These are phyloP conservation scores for Aspergillus felis DNA, from an alignment of 2,329 filamentous ascomycete species.

Conservation along the genomic window DNA sequence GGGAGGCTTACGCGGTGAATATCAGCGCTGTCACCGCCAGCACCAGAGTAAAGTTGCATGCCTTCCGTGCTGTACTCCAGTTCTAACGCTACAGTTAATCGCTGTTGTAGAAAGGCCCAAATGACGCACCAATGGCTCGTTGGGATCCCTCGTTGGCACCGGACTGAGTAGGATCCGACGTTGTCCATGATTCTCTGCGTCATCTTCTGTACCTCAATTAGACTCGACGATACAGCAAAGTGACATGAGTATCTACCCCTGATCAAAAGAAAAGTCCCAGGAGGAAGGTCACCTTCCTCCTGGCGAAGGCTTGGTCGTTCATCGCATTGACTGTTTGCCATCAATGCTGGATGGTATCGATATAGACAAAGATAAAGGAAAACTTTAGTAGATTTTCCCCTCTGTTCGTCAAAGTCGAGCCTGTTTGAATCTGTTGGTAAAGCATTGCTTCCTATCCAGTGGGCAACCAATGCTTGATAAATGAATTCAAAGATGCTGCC, in stretches of 20 bases:
- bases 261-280: constrained; percentile 25
- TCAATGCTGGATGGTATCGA: constrained; percentile 3
- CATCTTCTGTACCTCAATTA: constrained; percentile 9
- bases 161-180: constrained; percentile 32
- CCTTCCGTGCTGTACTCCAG: constrained; percentile 42
- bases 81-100: constrained; percentile 26
- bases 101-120: neutral
- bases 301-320: neutral
- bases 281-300: constrained; percentile 10
- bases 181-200: constrained; percentile 6
- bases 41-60: constrained; percentile 40
- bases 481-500: neutral
- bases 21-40: constrained; percentile 43
- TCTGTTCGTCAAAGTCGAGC: no score
- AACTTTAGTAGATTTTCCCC: neutral
- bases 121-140: constrained; percentile 33
- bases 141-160: constrained; percentile 35
- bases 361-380: neutral
- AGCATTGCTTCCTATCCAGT: no score
- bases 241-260: constrained; percentile 9
- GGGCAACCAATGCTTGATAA: neutral
- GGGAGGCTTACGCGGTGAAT: constrained; percentile 31
- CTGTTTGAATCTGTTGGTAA: no score
- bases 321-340: constrained; percentile 7
- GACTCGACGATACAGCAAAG: neutral